Base-by-base conservation (phyloP, 495 filamentous ascomycete species). In the Haplographium delicatum region DNA sequence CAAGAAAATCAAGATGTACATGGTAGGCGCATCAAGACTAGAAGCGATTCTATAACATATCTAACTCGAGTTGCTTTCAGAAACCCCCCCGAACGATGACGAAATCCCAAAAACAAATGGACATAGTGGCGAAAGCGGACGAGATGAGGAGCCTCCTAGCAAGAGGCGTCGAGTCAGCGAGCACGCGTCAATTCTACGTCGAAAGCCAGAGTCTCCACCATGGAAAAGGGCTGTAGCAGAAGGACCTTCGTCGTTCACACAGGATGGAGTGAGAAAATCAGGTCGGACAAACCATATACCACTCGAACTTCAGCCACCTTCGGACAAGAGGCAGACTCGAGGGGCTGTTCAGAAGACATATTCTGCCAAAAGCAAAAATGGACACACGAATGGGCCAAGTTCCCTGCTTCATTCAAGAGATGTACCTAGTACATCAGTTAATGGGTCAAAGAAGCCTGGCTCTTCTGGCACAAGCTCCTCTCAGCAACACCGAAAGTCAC, bases 221-320 rank as follows among this genome's bases (percentile, higher is more conserved):
- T 98, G 93, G 93, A 97, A 93, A 71, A 91, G 82, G 65, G 72
- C 85, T 44, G 83, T 86, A 38, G 86, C 81, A 22, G 88, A 95
- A 35, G 94, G 91, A 0, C 93, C 93, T 3, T 88, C 93, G 7
- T 85, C 87, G 0, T 88, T 95, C 56, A 20, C 82, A 84, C 56
- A 62, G 54, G 83, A 88, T 69, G 93, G 93, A 37, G 82, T 81
- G 54, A 79, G 93, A 47, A 93, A 89, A 65, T 96, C 91, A 7
- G 87, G 87, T 28, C 76, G 91, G 54, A 86, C 86, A 48, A 95
- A 94, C 63, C 66, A 70, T 24, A 66, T 86, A 16, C 86, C 86
- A n/a, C 54, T 84, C 26, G 84, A 88, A 52, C 65, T 86, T 47
- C 81, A 88, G 57, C 74, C 84, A 27, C 72, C 68, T 24, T 77